Percentiles rank a stretch among this genome's conserved stretches.
phyloP scores from a whole-genome alignment of 495 filamentous ascomycete genomes.

The Penicillium maclennaniae region DNA sequence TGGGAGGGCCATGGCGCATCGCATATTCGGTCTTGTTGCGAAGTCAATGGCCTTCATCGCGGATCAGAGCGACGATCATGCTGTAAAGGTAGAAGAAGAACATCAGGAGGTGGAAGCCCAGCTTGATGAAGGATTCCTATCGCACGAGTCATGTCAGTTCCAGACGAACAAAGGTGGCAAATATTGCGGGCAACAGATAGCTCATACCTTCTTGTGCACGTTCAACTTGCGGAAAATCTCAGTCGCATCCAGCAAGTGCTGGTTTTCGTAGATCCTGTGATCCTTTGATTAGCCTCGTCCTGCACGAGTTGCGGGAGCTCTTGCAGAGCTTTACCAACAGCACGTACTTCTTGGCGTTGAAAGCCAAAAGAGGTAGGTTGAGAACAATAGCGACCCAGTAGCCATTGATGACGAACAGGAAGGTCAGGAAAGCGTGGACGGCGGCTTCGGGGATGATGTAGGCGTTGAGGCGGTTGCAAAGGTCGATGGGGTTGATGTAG shows the following conservation, averaged over 20 bases:
- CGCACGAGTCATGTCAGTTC: constrained; percentile 5
- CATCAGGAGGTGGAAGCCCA: constrained; percentile 98
- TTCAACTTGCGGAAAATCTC: constrained; percentile 99
- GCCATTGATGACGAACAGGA: constrained; percentile 94
- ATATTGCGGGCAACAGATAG: constrained; percentile 6
- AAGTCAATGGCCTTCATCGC: constrained; percentile 82
- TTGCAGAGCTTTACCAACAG: neutral
- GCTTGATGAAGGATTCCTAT: constrained; percentile 98
- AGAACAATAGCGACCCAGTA: constrained; percentile 94
- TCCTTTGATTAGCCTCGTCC: constrained; percentile 6
- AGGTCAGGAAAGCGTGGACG: constrained; percentile 91
- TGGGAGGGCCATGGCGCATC: constrained; percentile 36
- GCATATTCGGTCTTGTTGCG: constrained; percentile 39
- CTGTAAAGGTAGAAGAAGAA: constrained; percentile 99
- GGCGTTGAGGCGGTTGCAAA: constrained; percentile 99
- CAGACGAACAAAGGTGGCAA: constrained; percentile 4
- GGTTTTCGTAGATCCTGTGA: constrained; percentile 87
- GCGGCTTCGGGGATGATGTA: constrained; percentile 99
- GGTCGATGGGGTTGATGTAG: constrained; percentile 99
- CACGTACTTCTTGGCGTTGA: constrained; percentile 94
- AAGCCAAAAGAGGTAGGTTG: constrained; percentile 87
- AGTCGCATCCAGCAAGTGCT: constrained; percentile 93
- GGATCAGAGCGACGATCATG: constrained; percentile 98
- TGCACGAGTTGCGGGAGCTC: neutral
- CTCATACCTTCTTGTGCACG: constrained; percentile 91